Evolutionary conservation across 176 grass and related monocot species (phyloP).

Genomic region (Panicum miliaceum): DNA sequence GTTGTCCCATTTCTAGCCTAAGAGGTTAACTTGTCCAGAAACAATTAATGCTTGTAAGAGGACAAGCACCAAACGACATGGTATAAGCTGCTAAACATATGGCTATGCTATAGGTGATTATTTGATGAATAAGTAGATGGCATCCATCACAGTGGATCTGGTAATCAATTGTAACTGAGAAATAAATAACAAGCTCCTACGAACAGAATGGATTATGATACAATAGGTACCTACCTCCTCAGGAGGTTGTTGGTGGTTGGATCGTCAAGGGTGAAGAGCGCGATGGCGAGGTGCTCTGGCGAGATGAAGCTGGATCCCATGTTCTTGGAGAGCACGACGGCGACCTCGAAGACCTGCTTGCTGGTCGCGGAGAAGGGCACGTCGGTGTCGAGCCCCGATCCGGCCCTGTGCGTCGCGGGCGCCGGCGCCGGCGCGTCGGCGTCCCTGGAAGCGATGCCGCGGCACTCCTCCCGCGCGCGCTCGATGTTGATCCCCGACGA

Average conservation of each 20-base stretch:
- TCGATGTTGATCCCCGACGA: slow-evolving; percentile 79
- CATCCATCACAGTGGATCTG: background rate
- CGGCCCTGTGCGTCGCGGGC: background rate
- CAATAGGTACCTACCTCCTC: slow-evolving; percentile 56
- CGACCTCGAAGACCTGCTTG: slow-evolving; percentile 74
- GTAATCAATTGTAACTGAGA: slow-evolving; percentile 1
- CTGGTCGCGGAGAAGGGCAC: slow-evolving; percentile 67
- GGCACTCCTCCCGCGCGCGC: slow-evolving; percentile 70
- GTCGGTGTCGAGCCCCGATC: slow-evolving; percentile 53
- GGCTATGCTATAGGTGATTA: background rate
- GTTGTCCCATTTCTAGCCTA: background rate
- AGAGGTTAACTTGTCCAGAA: background rate
- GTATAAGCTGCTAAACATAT: background rate
- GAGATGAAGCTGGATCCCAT: slow-evolving; percentile 84
- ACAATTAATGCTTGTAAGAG: background rate
- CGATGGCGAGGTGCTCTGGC: slow-evolving; percentile 80
- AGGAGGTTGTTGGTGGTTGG: slow-evolving; percentile 72
- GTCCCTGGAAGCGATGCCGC: slow-evolving; percentile 40
- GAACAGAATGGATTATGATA: background rate
- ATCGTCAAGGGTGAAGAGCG: slow-evolving; percentile 79
- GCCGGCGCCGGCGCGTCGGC: background rate
- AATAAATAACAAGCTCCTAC: slow-evolving; percentile 6
- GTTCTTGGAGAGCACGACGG: slow-evolving; percentile 70
- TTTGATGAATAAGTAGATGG: background rate
- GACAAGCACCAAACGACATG: background rate